A percentile compares a stretch with the other conserved stretches of the same genome.
Conservation (phyloP, 495 filamentous ascomycete species). For the Chaetomidium leptoderma region DNA sequence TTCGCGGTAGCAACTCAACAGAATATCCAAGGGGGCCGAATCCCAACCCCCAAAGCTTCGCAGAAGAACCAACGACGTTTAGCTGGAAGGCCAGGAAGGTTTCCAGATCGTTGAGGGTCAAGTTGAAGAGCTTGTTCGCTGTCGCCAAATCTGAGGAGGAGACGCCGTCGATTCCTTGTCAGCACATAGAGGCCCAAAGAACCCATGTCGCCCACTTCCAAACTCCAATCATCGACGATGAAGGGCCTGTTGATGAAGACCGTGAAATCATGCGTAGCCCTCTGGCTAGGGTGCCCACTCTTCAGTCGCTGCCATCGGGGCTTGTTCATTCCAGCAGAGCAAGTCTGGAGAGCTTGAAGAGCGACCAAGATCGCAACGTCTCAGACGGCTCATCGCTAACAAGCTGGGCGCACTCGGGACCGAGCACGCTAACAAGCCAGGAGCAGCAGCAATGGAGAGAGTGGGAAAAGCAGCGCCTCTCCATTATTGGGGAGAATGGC, state of each 20-base stretch:
- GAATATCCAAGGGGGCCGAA: slow-evolving; percentile 28
- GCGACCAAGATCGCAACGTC: slow-evolving; percentile 41
- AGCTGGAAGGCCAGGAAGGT: slow-evolving; percentile 54
- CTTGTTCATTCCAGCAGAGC: slow-evolving; percentile 44
- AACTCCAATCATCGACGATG: neutral
- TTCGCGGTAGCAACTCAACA: slow-evolving; percentile 47
- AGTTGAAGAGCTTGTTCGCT: slow-evolving; percentile 56
- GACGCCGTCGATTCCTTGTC: slow-evolving; percentile 40
- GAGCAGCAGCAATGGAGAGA: slow-evolving; percentile 36
- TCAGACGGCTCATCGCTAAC: slow-evolving; percentile 63
- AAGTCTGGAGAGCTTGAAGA: slow-evolving; percentile 51
- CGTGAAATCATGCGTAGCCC: slow-evolving; percentile 40
- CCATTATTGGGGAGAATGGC: slow-evolving; percentile 63
- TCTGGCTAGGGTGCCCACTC: slow-evolving; percentile 38
- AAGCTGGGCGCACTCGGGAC: slow-evolving; percentile 66
- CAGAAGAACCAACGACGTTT: slow-evolving; percentile 36
- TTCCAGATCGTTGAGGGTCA: slow-evolving; percentile 58
- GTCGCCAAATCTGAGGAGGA: slow-evolving; percentile 41
- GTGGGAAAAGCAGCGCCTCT: slow-evolving; percentile 55
- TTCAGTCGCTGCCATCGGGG: slow-evolving; percentile 38
- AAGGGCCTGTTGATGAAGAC: slow-evolving; percentile 11
- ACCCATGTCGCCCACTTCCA: slow-evolving; percentile 38
- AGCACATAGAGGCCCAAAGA: slow-evolving; percentile 49
- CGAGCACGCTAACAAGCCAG: slow-evolving; percentile 43
- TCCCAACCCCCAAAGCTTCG: slow-evolving; percentile 13